Evolutionary conservation across 2,329 filamentous ascomycete genomes (phyloP), one percentile per base, ranked within the genome.

Genomic region (Corinectria fuckeliana): DNA sequence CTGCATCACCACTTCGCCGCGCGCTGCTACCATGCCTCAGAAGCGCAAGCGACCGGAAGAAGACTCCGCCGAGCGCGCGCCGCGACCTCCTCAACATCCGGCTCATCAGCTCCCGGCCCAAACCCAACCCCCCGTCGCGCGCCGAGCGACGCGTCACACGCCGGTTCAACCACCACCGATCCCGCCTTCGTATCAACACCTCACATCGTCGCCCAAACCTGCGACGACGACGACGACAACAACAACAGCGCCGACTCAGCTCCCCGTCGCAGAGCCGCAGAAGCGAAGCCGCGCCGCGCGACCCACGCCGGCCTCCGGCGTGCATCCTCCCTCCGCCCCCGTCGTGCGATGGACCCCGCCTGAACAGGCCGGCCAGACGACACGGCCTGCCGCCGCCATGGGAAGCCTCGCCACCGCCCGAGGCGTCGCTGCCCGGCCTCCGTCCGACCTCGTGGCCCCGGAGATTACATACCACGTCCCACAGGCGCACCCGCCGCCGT

Each of bases 381-480:
- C 56, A 36, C 56, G 58, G 62, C 41, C 36, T 14, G 42, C 45
- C 44, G 42, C 45, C 44, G 60, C 61, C 34, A 73, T 73, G 71
- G 66, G 60, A 38, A 69, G 59, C 58, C 44, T 69, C 44, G 54
- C 59, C 13, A 50, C 61, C 14, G 57, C 66, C 52, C 56, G 59
- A 18, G 45, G 56, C 28, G 41, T 45, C 14, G 49, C 47, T 18
- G 50, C 59, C 42, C 53, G 70, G 21, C 74, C 74, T 4, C 71
- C 71, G 7, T 73, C 76, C 14, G 71, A 75, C 58, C 66, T 78
- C 14, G 75, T 77, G 59, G 74, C 76, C 13, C 77, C 77, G n/a
- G 75, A 79, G 56, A 77, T 77, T 50, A 75, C 75, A 28, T 78
- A 79, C 56, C 77, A 78, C 52, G 72, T 75, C 2, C 73, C 76